Conservation (phyloP, 768 basidiomycete species). For the Tephrocybe sp. region DNA sequence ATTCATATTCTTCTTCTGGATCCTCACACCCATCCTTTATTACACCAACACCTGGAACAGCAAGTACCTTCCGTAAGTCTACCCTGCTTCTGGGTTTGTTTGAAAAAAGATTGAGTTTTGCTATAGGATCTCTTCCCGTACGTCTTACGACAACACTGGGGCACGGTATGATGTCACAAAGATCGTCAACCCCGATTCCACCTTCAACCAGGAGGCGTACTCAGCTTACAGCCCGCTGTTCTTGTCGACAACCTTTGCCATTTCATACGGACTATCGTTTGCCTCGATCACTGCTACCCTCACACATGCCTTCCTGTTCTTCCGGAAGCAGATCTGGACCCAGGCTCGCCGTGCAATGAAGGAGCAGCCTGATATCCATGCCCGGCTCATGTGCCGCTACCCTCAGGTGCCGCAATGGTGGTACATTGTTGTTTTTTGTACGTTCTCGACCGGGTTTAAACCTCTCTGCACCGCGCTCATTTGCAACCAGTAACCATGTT, state of each 20-base stretch:
- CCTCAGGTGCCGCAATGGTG: constrained; percentile 82
- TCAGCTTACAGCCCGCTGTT: constrained; percentile 58
- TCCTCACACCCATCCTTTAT: constrained; percentile 61
- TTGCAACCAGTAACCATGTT: constrained; percentile 54
- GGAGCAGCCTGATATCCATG: constrained; percentile 85
- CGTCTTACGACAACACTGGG: constrained; percentile 67
- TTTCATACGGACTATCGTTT: constrained; percentile 81
- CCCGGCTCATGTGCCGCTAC: constrained; percentile 76
- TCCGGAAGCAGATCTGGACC: constrained; percentile 74
- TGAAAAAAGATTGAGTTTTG: constrained; percentile 12
- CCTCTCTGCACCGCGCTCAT: constrained; percentile 2
- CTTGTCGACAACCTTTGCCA: constrained; percentile 70
- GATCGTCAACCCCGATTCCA: constrained; percentile 52
- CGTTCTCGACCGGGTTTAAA: constrained; percentile 27
- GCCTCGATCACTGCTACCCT: constrained; percentile 76
- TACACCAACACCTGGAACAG: constrained; percentile 66
- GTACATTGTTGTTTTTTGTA: constrained; percentile 67
- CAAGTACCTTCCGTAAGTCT: constrained; percentile 52
- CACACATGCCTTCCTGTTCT: constrained; percentile 68
- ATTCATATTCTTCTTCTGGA: constrained; percentile 71
- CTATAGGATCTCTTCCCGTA: constrained; percentile 53
- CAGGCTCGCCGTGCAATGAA: constrained; percentile 68
- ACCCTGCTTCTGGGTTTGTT: neutral
- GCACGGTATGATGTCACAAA: constrained; percentile 51
- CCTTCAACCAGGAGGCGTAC: constrained; percentile 57